Conservation (phyloP, 2,329 filamentous ascomycete genomes). For the Orbilia quercus region DNA sequence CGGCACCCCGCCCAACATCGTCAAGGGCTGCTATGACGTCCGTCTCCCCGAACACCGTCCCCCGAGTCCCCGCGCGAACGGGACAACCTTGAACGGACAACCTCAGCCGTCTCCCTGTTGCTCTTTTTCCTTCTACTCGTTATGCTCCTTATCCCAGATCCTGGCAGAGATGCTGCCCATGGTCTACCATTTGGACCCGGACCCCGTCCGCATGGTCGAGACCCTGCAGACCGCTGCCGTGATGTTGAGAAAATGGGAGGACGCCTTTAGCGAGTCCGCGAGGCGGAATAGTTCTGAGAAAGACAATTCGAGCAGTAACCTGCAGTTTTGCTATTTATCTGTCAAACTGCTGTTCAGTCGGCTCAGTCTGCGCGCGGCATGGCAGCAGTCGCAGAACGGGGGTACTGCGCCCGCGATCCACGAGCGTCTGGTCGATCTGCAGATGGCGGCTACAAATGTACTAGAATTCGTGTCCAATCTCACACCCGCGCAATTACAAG, state of each 20-base stretch:
- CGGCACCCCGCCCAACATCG: slow-evolving; percentile 68
- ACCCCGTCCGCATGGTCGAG: slow-evolving; percentile 20
- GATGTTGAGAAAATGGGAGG: slow-evolving; percentile 47
- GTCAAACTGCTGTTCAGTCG: slow-evolving; percentile 66
- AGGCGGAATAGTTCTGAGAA: not conserved
- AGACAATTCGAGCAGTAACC: slow-evolving; percentile 63
- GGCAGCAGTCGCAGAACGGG: slow-evolving; percentile 61
- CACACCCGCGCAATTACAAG: slow-evolving; percentile 64
- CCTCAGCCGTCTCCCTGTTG: slow-evolving; percentile 57
- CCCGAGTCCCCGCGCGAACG: slow-evolving; percentile 43
- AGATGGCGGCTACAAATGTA: slow-evolving; percentile 62
- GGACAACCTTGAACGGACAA: slow-evolving; percentile 53
- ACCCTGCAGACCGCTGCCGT: slow-evolving; percentile 22
- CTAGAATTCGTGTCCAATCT: slow-evolving; percentile 67
- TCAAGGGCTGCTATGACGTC: slow-evolving; percentile 66
- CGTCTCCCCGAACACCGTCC: slow-evolving; percentile 62
- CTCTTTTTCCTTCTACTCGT: slow-evolving; percentile 65
- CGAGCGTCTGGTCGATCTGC: slow-evolving; percentile 66
- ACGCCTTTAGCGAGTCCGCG: not conserved
- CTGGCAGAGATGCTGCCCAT: slow-evolving; percentile 52
- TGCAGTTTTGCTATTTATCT: slow-evolving; percentile 68
- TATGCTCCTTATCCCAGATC: slow-evolving; percentile 66
- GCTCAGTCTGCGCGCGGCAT: slow-evolving; percentile 64
- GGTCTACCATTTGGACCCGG: slow-evolving; percentile 47
- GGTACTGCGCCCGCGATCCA: slow-evolving; percentile 60